Percentiles rank a stretch among this genome's conserved stretches.
These are phyloP conservation scores for Cladophialophora exuberans DNA, from an alignment of 2,329 filamentous ascomycete species.

Conservation along the genomic window DNA sequence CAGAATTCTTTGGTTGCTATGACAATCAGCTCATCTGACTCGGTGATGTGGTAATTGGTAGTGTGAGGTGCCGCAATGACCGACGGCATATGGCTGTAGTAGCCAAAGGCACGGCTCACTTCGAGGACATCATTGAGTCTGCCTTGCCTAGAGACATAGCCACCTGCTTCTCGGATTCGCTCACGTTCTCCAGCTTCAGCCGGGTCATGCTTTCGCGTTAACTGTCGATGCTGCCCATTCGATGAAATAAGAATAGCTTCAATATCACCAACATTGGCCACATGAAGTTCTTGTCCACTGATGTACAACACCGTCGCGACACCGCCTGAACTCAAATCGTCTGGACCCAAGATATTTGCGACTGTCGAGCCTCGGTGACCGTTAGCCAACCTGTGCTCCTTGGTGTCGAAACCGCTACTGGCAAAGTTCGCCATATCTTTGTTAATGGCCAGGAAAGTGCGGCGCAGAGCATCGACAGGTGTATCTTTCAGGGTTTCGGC, in stretches of 20 bases:
- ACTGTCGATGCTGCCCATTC: conserved; percentile 77
- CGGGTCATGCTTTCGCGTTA: conserved; percentile 92
- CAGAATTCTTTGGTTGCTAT: conserved; percentile 91
- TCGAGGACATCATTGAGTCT: conserved; percentile 89
- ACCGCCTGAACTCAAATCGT: conserved; percentile 86
- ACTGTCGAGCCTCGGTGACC: conserved; percentile 70
- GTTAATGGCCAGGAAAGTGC: conserved; percentile 86
- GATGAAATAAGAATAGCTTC: conserved; percentile 94
- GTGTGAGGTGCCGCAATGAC: conserved; percentile 91
- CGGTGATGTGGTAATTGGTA: conserved; percentile 74
- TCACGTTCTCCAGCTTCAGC: conserved; percentile 82
- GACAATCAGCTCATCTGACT: conserved; percentile 91
- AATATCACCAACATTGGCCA: conserved; percentile 93
- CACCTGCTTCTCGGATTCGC: conserved; percentile 90
- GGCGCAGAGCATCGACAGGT: conserved; percentile 78
- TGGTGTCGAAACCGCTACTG: conserved; percentile 70
- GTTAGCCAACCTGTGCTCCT: conserved; percentile 53
- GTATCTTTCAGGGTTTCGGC: conserved; percentile 71
- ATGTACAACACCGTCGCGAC: conserved; percentile 92
- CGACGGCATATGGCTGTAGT: conserved; percentile 87
- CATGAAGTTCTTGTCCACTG: conserved; percentile 84
- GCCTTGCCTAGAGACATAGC: conserved; percentile 92
- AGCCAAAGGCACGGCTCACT: conserved; percentile 93
- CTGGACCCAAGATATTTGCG: conserved; percentile 78
- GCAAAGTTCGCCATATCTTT: conserved; percentile 88